A percentile compares a stretch with the other conserved stretches of the same genome.
Evolutionary conservation across 2,329 filamentous ascomycete genomes (phyloP).

Genomic region (Neonectria ditissima): DNA sequence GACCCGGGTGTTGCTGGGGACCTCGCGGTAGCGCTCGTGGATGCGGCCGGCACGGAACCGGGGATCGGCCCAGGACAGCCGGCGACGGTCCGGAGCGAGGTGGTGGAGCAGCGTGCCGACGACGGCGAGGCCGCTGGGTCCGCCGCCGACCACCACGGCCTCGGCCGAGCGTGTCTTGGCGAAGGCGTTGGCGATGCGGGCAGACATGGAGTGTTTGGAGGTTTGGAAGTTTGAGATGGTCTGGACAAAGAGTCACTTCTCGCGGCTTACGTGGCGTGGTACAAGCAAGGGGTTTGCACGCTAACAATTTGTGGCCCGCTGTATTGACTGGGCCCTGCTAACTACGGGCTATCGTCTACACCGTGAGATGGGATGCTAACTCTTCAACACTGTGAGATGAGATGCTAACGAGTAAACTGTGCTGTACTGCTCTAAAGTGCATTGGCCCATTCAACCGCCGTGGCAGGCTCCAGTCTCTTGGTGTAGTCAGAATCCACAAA

Average conservation of each 20-base stretch:
- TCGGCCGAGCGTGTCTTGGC: slow-evolving; percentile 49
- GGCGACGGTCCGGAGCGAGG: slow-evolving; percentile 55
- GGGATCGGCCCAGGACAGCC: slow-evolving; percentile 72
- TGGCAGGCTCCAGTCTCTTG: slow-evolving; percentile 51
- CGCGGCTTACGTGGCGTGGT: too few species aligned
- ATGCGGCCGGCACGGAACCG: slow-evolving; percentile 65
- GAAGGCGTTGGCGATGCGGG: neutral
- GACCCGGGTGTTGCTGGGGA: slow-evolving; percentile 72
- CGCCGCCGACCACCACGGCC: slow-evolving; percentile 37
- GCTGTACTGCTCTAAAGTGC: neutral
- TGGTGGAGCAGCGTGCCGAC: slow-evolving; percentile 71
- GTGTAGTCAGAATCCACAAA: slow-evolving; percentile 53
- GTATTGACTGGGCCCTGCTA: too few species aligned
- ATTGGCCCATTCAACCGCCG: slow-evolving; percentile 48
- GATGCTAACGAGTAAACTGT: too few species aligned
- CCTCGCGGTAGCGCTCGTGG: slow-evolving; percentile 68
- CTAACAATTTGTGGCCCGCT: too few species aligned
- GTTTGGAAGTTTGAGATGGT: too few species aligned
- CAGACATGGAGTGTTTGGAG: neutral
- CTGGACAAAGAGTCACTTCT: too few species aligned
- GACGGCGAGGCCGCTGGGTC: slow-evolving; percentile 62
- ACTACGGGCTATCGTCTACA: too few species aligned
- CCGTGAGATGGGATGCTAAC: too few species aligned
- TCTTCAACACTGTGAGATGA: too few species aligned
- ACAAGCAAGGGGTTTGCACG: too few species aligned